Conservation (phyloP, 441 rosid species). For the Populus hybrid region DNA sequence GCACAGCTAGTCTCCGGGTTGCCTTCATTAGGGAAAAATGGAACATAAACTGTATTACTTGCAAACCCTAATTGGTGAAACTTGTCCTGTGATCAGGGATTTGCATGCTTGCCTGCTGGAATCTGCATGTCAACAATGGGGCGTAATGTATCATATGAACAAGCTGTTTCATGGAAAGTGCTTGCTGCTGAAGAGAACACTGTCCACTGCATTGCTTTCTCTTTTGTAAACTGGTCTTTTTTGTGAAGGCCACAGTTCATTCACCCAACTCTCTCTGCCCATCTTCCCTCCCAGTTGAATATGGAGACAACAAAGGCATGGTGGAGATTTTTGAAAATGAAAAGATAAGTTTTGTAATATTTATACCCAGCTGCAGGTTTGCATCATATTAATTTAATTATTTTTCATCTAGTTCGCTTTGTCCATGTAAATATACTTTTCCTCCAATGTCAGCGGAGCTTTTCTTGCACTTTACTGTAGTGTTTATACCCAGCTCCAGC, state of each 20-base stretch:
- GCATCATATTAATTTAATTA: constrained; percentile 37
- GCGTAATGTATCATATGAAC: constrained; percentile 74
- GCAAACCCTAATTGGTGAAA: not conserved
- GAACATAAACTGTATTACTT: not conserved
- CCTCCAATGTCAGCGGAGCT: not conserved
- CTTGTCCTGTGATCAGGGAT: constrained; percentile 46
- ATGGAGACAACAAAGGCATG: not conserved
- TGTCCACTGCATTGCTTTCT: constrained; percentile 86
- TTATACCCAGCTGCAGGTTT: constrained; percentile 24
- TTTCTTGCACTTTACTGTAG: not conserved
- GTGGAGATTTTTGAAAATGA: constrained; percentile 6
- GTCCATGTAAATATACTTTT: not conserved
- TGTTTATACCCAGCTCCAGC: not conserved
- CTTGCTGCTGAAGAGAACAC: constrained; percentile 57
- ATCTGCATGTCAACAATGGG: constrained; percentile 93
- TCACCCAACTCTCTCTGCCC: constrained; percentile 2
- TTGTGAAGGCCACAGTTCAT: constrained; percentile 43
- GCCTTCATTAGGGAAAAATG: not conserved
- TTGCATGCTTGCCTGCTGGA: constrained; percentile 69
- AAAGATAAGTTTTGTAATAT: constrained; percentile 38
- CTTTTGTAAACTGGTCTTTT: constrained; percentile 92
- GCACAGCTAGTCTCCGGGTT: not conserved
- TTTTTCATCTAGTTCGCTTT: constrained; percentile 15
- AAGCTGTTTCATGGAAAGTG: constrained; percentile 91
- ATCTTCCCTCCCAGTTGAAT: constrained; percentile 8